A percentile compares a stretch with the other conserved stretches of the same genome.
These are phyloP conservation scores for Desmodesmus armatus DNA, from an alignment of 139 green algal genomes.

Conservation along the genomic window DNA sequence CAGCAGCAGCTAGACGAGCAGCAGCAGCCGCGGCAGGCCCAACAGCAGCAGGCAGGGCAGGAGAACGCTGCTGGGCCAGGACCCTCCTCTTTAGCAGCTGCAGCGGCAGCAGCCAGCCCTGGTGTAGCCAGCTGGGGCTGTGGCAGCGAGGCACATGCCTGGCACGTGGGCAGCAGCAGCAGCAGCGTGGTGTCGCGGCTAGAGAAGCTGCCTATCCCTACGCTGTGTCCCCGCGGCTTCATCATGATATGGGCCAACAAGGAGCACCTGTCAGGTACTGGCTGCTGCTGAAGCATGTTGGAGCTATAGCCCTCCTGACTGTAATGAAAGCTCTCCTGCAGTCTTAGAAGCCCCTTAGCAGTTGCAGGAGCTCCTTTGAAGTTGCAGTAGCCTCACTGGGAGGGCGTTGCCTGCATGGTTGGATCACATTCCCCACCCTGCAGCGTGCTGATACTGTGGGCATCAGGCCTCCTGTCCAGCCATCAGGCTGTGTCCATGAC, in stretches of 20 bases:
- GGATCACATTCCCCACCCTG: too few relatives aligned
- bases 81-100: background rate
- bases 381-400: too few relatives aligned
- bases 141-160: background rate
- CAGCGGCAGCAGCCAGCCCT: background rate
- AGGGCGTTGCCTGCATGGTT: too few relatives aligned
- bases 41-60: background rate
- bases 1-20: slow-evolving; percentile 24
- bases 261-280: slow-evolving; percentile 50
- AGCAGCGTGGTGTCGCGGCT: slow-evolving; percentile 48
- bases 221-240: slow-evolving; percentile 86
- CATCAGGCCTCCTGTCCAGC: too few relatives aligned
- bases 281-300: slow-evolving; percentile 55
- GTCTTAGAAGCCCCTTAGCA: too few relatives aligned
- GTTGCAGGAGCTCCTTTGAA: too few relatives aligned
- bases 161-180: background rate
- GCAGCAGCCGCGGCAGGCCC: background rate
- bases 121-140: slow-evolving; percentile 6
- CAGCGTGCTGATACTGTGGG: too few relatives aligned
- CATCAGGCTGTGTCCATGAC: too few relatives aligned
- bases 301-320: slow-evolving; percentile 53
- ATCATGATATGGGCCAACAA: slow-evolving; percentile 92
- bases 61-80: background rate
- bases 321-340: background rate
- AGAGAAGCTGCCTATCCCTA: slow-evolving; percentile 66